Evolutionary conservation across 2,329 filamentous ascomycete species (phyloP), one percentile per base, ranked within the genome.

Genomic region (Pseudopyrenochaeta lycopersici): DNA sequence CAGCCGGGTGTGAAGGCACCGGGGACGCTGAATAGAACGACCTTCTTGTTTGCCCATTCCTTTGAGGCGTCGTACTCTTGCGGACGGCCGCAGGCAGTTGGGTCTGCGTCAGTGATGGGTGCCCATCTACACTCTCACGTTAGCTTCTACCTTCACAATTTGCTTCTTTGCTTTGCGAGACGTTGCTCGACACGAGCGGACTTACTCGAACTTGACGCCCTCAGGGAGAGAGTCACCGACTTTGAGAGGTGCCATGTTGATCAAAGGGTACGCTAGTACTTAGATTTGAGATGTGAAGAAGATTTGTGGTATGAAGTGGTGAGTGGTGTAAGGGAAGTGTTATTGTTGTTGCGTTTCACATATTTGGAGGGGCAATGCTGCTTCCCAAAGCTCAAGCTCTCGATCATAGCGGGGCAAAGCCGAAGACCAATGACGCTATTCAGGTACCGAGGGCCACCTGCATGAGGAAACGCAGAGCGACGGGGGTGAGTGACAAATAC

Each of bases 1-100:
- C 92, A 96, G 68, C 90, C 90, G 23, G 92, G 91, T 36, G 91
- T 96, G 84, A 96, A 96, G 67, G 91, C 91, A 64, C 87, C 88
- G 21, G 88, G 88, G 29, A 90, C 84, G 52, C 85, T 82, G 77
- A 90, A 86, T 58, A 90, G 78, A 53, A 90, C 85, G 58, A 90
- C 87, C 75, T 89, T 90, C 82, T 90, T 90, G 78, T 85, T 79
- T 51, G 83, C 82, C 79, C 85, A 90, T 74, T 89, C 85, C 78
- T 92, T 89, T 81, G 86, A 90, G 71, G 92, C 92, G 66, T 95
- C 82, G 81, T 90, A 96, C 72, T 85, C 84, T 71, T 88, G 84
- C 56, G 92, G 91, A 53, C 90, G 84, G 64, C 92, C 92, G 78
- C 93, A 97, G 59, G 85, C 81, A 48, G 85, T 90, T 67, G 96